Conservation (phyloP, 1,139 yeast genomes). For the Sugiyamaella paludigena region DNA sequence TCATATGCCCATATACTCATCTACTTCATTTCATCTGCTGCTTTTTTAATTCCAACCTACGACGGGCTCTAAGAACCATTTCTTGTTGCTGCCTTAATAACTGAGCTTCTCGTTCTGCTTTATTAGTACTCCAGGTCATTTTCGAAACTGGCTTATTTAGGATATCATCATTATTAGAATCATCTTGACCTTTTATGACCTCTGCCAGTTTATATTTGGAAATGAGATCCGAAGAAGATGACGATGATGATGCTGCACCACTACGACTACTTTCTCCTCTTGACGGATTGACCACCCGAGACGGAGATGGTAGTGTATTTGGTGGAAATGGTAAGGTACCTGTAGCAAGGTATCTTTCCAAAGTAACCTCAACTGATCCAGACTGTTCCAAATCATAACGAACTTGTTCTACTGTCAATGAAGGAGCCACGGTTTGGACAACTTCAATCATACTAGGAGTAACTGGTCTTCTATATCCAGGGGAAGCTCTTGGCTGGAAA, state of each 20-base stretch:
- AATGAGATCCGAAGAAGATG: conserved; percentile 25
- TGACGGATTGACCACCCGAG: conserved; percentile 5
- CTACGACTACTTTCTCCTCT: background rate
- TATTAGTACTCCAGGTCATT: conserved; percentile 41
- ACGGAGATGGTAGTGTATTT: conserved; percentile 21
- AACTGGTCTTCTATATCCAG: conserved; percentile 48
- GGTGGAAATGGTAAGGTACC: conserved; percentile 71
- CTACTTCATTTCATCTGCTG: conserved; percentile 4
- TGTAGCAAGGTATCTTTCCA: conserved; percentile 62
- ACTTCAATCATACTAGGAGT: conserved; percentile 80
- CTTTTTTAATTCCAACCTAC: conserved; percentile 38
- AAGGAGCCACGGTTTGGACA: conserved; percentile 81
- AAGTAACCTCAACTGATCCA: conserved; percentile 78
- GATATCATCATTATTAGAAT: background rate
- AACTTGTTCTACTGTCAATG: conserved; percentile 67
- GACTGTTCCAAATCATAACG: conserved; percentile 51
- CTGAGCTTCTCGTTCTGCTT: conserved; percentile 42
- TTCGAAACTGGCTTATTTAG: conserved; percentile 19
- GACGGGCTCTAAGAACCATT: conserved; percentile 51
- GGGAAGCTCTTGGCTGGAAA: conserved; percentile 10
- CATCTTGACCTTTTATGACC: conserved; percentile 12
- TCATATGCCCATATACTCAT: background rate
- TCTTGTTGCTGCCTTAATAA: conserved; percentile 49
- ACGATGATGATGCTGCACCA: conserved; percentile 14
- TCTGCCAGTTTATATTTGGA: conserved; percentile 31